These are phyloP conservation scores for Brassica carinata DNA, from an alignment of 345 rosid species.

Conservation along the genomic window DNA sequence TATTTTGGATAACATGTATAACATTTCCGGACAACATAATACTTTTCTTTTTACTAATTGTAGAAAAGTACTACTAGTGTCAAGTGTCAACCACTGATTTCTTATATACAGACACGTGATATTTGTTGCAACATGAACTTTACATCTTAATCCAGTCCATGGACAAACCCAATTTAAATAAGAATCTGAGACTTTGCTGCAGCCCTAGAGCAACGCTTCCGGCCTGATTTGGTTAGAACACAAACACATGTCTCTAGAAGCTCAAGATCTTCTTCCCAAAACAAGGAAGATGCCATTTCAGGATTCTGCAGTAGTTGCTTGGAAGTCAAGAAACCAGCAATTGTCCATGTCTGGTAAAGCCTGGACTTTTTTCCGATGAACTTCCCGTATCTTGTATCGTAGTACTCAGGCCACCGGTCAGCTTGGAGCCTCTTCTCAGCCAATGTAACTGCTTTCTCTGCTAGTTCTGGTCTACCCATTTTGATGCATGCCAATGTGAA, in stretches of 20 bases:
- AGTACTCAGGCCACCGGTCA: conserved; percentile 90
- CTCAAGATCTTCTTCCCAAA: conserved; percentile 86
- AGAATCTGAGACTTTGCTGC: conserved; percentile 80
- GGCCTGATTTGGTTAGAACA: conserved; percentile 61
- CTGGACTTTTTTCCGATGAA: conserved; percentile 81
- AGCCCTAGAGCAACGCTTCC: conserved; percentile 71
- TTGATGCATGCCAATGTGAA: conserved; percentile 90
- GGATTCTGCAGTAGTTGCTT: conserved; percentile 70
- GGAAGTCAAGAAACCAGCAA: conserved; percentile 74
- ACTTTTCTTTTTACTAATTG: neutral
- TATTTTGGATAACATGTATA: neutral
- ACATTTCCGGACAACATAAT: neutral
- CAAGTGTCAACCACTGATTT: neutral
- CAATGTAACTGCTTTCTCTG: conserved; percentile 63
- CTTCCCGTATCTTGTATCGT: conserved; percentile 74
- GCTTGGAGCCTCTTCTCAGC: conserved; percentile 70
- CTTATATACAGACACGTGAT: neutral
- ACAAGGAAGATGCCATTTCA: conserved; percentile 62
- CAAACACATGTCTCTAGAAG: conserved; percentile 76
- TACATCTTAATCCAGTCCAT: conserved; percentile 6
- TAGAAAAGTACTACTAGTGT: neutral
- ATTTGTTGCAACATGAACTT: conserved; percentile 9
- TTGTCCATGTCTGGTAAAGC: conserved; percentile 82
- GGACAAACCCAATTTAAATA: conserved; percentile 41
- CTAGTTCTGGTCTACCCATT: conserved; percentile 71